Base-by-base conservation (phyloP, 371 early-diverging fungal species). In the Mortierella sp. region DNA sequence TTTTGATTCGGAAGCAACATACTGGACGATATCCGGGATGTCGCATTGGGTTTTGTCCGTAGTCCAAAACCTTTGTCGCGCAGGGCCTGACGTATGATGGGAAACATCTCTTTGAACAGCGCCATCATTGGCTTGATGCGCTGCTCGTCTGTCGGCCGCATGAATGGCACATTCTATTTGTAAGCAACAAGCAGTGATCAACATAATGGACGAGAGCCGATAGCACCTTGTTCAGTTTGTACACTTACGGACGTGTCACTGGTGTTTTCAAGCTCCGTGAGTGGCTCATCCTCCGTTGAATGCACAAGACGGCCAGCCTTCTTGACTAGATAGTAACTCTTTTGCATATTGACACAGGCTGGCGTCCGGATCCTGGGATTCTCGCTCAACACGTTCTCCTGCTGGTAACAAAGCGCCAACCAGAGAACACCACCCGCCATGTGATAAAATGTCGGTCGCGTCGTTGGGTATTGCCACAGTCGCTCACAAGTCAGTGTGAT, bases 1-100 rank as follows among this genome's bases (percentile, higher is more conserved):
- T 52, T 56, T 3, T 55, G 32, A 37, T 60, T 73, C 24, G 61
- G 65, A 12, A 58, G 60, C 17, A 76, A 27, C 64, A 65, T 57
- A 32, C 44, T 69, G 26, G 78, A 60, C 17, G 78, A 64, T 17
- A 76, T 46, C 43, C 42, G 62, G 14, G 75, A 68, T 14, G 78
- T 70, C 27, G 65, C 70, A 26, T 57, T 76, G 5, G 78, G 78
- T 28, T 56, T 60, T 17, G 78, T 76, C 12, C 78, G 61, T 11
- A 76, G 59, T 14, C 78, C 78, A 53, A 76, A 76, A 30, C 78
- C 78, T 48, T 76, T 76, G 43, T 76, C 78, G 26, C 78, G 65
- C 26, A 76, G 47, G 5, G 65, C 55, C 53, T 76, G 78, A 12
- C 78, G 78, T 6, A 59, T 58, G 23, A 76, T 70, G 0, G 78